Evolutionary conservation across 2,329 filamentous ascomycete genomes (phyloP).

Genomic region (Magnaporthiopsis incrustans): DNA sequence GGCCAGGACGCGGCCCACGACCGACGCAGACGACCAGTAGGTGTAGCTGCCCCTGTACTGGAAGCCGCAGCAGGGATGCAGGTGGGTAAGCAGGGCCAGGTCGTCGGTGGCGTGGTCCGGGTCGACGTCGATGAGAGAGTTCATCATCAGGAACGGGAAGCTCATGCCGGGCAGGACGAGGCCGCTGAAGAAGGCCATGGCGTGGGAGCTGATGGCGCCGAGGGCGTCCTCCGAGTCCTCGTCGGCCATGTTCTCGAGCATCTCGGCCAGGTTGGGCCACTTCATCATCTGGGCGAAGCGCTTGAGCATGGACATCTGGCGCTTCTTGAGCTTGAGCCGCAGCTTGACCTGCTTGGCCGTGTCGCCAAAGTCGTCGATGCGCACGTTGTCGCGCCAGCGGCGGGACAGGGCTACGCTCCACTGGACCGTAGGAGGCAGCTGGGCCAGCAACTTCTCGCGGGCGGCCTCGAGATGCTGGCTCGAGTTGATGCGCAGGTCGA

Average conservation of each 20-base stretch:
- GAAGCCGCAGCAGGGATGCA: constrained; percentile 63
- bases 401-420: constrained; percentile 69
- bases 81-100: constrained; percentile 59
- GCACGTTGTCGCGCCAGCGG: constrained; percentile 63
- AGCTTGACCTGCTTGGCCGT: constrained; percentile 51
- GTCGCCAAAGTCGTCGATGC: constrained; percentile 52
- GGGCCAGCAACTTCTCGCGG: constrained; percentile 54
- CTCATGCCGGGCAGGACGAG: constrained; percentile 62
- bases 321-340: constrained; percentile 55
- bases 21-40: constrained; percentile 66
- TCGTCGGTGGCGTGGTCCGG: constrained; percentile 57
- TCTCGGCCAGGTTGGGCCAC: constrained; percentile 65
- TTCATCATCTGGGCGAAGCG: constrained; percentile 66
- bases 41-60: constrained; percentile 68
- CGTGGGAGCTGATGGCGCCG: constrained; percentile 57
- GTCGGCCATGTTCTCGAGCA: constrained; percentile 54
- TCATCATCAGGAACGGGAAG: constrained; percentile 71
- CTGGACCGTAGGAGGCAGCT: constrained; percentile 62
- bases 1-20: constrained; percentile 68
- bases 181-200: constrained; percentile 71
- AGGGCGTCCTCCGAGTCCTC: constrained; percentile 50
- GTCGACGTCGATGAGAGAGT: constrained; percentile 67
- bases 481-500: constrained; percentile 62
- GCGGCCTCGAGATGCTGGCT: constrained; percentile 51
- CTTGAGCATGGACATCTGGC: constrained; percentile 60